Evolutionary conservation across 2,329 filamentous ascomycete genomes (phyloP).

Genomic region (Penicillium expansum): DNA sequence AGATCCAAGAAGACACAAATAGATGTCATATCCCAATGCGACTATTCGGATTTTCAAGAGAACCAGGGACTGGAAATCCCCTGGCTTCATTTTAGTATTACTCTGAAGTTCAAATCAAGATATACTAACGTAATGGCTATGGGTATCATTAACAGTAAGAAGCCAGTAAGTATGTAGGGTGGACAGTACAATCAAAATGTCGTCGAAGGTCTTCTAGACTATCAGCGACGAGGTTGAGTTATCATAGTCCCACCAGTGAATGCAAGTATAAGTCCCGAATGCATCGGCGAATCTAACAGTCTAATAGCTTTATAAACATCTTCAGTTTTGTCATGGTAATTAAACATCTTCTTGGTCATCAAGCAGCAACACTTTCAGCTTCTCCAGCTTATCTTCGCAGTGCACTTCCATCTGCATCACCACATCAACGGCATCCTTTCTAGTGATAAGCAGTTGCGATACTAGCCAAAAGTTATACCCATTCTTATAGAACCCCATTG

Average conservation of each 20-base stretch:
- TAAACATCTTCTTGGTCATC: conserved; percentile 31
- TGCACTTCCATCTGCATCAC: conserved; percentile 46
- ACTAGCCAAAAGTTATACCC: conserved; percentile 46
- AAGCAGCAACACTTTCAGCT: conserved; percentile 40
- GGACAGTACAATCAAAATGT: neutral
- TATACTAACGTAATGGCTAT: neutral
- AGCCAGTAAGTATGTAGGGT: no score
- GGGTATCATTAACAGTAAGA: neutral
- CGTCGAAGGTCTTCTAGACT: neutral
- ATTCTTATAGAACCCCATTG: conserved; percentile 45
- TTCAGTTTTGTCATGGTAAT: neutral
- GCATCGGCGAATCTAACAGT: neutral
- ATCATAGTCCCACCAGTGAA: neutral
- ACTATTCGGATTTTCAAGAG: neutral
- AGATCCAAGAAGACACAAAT: neutral
- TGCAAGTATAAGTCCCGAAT: neutral
- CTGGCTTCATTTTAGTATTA: conserved; percentile 4
- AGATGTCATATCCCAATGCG: neutral
- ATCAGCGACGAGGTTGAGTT: neutral
- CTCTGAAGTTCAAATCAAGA: neutral
- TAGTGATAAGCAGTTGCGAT: conserved; percentile 42
- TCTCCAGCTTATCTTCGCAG: conserved; percentile 44
- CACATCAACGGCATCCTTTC: conserved; percentile 44
- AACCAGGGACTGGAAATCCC: conserved; percentile 9
- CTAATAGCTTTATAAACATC: neutral